These are phyloP conservation scores for Apocynum venetum DNA, from an alignment of 257 asterid species.

Conservation along the genomic window DNA sequence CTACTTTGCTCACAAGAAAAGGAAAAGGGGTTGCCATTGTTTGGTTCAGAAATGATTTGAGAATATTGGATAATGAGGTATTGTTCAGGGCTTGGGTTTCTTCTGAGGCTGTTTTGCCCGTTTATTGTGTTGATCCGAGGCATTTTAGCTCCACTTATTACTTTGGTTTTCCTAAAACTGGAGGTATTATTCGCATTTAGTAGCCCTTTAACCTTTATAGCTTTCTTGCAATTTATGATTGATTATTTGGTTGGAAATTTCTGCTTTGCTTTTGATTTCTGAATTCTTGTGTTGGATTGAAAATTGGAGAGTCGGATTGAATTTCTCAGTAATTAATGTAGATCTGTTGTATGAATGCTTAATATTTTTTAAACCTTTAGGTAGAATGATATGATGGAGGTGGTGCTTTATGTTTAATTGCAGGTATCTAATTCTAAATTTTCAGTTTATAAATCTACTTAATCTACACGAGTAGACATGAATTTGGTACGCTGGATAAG, in stretches of 20 bases:
- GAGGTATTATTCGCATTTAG: constrained; percentile 40
- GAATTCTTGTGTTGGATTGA: background rate
- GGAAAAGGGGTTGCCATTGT: constrained; percentile 83
- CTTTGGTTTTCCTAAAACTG: constrained; percentile 91
- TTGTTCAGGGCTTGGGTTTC: constrained; percentile 74
- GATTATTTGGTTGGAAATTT: background rate
- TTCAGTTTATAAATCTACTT: background rate
- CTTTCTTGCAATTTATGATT: background rate
- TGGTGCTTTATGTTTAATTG: background rate
- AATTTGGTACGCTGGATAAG: background rate
- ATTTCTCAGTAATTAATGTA: background rate
- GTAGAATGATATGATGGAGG: background rate
- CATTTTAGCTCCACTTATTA: constrained; percentile 51
- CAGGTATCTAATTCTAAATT: background rate
- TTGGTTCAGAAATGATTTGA: constrained; percentile 92
- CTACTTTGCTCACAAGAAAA: constrained; percentile 32
- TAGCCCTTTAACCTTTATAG: background rate
- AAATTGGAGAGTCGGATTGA: background rate
- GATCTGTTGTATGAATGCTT: background rate
- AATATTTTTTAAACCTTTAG: background rate
- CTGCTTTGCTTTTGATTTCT: background rate
- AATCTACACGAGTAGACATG: background rate
- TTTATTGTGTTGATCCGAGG: constrained; percentile 80
- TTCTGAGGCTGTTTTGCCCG: constrained; percentile 76
- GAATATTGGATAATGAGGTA: constrained; percentile 78